Conservation (phyloP, 306 rosid genomes). For the Citrullus colocynthis region DNA sequence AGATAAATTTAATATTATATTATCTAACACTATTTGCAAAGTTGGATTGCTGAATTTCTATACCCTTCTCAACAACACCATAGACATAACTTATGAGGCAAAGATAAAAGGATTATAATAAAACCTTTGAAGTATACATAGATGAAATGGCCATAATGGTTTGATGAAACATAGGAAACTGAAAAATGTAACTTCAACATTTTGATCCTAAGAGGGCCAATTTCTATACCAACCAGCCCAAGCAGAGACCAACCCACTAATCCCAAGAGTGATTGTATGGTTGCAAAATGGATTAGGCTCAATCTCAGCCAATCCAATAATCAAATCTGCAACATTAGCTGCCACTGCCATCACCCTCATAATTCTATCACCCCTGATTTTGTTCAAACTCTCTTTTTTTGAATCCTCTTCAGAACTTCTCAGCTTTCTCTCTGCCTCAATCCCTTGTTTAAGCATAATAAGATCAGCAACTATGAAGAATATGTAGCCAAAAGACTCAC, state of each 20-base stretch:
- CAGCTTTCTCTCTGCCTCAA: conserved; percentile 42
- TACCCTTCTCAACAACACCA: neutral
- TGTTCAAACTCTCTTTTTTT: conserved; percentile 18
- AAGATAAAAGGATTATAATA: neutral
- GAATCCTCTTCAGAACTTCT: neutral
- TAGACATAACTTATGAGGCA: neutral
- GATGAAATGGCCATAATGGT: neutral
- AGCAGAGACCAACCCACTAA: conserved; percentile 95
- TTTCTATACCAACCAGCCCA: conserved; percentile 99
- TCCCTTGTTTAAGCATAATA: conserved; percentile 42
- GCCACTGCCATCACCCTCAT: conserved; percentile 88
- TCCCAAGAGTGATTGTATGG: conserved; percentile 73
- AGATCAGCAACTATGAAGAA: conserved; percentile 70
- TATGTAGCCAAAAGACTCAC: conserved; percentile 78
- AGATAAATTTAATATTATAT: too few relatives aligned
- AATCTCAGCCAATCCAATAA: conserved; percentile 73
- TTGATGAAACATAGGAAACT: neutral
- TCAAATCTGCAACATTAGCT: conserved; percentile 83
- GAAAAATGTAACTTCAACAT: neutral
- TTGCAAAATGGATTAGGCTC: conserved; percentile 85
- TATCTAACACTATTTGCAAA: neutral
- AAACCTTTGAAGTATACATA: neutral
- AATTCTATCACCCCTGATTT: conserved; percentile 61
- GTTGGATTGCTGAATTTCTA: neutral
- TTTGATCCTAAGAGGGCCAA: conserved; percentile 51